phyloP scores from a whole-genome alignment of 2,329 filamentous ascomycete genomes.

The Colletotrichum sansevieriae region DNA sequence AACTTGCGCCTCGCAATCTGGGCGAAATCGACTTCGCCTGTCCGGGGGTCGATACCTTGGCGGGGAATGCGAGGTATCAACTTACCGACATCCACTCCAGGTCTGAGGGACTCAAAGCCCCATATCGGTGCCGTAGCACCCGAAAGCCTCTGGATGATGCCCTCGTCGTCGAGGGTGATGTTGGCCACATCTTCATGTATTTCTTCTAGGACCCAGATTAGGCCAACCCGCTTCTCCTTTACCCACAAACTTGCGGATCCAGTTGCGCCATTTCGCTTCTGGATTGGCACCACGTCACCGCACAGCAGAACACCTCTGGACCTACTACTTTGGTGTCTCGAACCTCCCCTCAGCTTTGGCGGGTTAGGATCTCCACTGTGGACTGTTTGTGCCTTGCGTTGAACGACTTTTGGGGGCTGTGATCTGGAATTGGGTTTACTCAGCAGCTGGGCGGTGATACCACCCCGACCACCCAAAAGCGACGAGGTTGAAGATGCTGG shows the following conservation, averaged over 20 bases:
- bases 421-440: slow-evolving; percentile 80
- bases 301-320: slow-evolving; percentile 92
- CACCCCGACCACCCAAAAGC: slow-evolving; percentile 76
- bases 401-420: slow-evolving; percentile 66
- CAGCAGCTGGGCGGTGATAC: slow-evolving; percentile 88
- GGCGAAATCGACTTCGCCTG: slow-evolving; percentile 82
- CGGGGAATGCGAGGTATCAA: slow-evolving; percentile 87
- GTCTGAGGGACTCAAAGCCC: slow-evolving; percentile 76
- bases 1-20: slow-evolving; percentile 79
- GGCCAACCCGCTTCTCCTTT: slow-evolving; percentile 92
- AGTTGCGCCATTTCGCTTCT: slow-evolving; percentile 91
- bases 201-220: slow-evolving; percentile 98
- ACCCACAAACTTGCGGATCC: slow-evolving; percentile 98
- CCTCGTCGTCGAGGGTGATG: slow-evolving; percentile 82
- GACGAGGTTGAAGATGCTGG: slow-evolving; percentile 59
- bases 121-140: slow-evolving; percentile 91
- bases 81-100: slow-evolving; percentile 80
- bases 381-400: slow-evolving; percentile 74
- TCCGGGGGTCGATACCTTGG: slow-evolving; percentile 77
- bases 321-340: slow-evolving; percentile 78
- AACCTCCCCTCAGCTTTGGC: slow-evolving; percentile 65
- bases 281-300: slow-evolving; percentile 97
- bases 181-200: slow-evolving; percentile 93
- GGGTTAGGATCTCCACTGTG: slow-evolving; percentile 68
- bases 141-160: slow-evolving; percentile 75